Conservation (phyloP, 495 filamentous ascomycete species). For the Aspergillus diversus region DNA sequence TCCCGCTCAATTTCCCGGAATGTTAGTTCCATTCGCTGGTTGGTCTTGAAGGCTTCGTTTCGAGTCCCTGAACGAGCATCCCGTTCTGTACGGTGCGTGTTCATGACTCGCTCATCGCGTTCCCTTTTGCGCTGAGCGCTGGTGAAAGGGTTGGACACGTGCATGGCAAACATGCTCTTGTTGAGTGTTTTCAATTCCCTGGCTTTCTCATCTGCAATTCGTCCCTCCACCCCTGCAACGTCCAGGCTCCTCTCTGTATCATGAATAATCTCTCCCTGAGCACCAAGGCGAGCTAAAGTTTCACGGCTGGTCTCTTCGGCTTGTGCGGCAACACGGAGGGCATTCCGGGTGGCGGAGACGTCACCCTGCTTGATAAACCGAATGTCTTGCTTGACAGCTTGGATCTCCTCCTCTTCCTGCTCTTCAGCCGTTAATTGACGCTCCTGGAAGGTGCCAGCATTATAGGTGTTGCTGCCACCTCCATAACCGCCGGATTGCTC, state of each 20-base stretch:
- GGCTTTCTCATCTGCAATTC: constrained; percentile 73
- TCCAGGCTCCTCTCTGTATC: constrained; percentile 78
- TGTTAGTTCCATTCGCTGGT: constrained; percentile 62
- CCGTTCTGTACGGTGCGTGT: constrained; percentile 67
- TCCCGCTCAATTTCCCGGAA: constrained; percentile 57
- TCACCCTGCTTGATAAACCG: constrained; percentile 75
- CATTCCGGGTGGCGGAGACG: constrained; percentile 70
- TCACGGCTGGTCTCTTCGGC: constrained; percentile 71
- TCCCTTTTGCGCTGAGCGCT: constrained; percentile 57
- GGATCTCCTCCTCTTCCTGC: constrained; percentile 69
- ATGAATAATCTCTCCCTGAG: constrained; percentile 76
- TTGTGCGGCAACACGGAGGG: constrained; percentile 65
- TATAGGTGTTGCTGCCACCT: constrained; percentile 51
- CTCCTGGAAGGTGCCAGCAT: constrained; percentile 65
- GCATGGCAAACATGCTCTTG: constrained; percentile 80
- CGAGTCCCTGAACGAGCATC: constrained; percentile 68
- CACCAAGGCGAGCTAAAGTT: constrained; percentile 70
- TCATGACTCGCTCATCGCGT: constrained; percentile 63
- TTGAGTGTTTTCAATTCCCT: constrained; percentile 77
- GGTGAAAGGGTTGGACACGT: constrained; percentile 75
- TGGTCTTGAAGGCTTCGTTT: constrained; percentile 60
- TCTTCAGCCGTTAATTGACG: constrained; percentile 77
- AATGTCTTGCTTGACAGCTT: constrained; percentile 73
- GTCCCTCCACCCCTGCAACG: constrained; percentile 66
- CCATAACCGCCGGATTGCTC: constrained; percentile 45